Conservation (phyloP, 352 stramenopile species). For the Phytophthora sansomeana region DNA sequence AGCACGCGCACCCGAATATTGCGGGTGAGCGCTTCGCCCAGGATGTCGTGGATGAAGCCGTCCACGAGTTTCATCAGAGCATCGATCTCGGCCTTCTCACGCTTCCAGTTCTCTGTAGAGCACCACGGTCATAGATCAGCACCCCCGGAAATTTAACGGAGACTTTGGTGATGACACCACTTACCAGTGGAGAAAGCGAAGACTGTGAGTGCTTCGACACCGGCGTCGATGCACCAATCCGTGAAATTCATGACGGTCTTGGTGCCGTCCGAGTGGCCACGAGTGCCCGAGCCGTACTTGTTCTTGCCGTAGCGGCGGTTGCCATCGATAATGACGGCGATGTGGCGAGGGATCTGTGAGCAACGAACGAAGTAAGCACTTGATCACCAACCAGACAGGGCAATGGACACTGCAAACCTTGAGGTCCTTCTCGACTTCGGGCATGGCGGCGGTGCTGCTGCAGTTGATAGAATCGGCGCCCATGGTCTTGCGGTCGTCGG, state of each 20-base stretch:
- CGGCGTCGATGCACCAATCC: constrained; percentile 95
- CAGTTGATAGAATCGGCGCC: constrained; percentile 22
- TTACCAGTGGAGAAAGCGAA: constrained; percentile 95
- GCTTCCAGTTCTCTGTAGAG: constrained; percentile 94
- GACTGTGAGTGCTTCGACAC: constrained; percentile 92
- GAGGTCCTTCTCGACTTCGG: constrained; percentile 26
- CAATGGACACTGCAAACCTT: constrained; percentile 25
- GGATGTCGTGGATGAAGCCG: constrained; percentile 93
- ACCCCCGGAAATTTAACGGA: constrained; percentile 1
- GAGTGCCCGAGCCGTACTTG: constrained; percentile 77
- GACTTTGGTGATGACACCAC: constrained; percentile 4
- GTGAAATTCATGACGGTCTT: constrained; percentile 96
- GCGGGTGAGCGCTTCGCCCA: constrained; percentile 87
- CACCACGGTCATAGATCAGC: constrained; percentile 9
- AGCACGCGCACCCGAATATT: constrained; percentile 92
- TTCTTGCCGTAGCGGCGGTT: constrained; percentile 95
- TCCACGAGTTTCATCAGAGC: constrained; percentile 95
- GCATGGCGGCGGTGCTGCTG: constrained; percentile 12
- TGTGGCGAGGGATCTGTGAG: constrained; percentile 82
- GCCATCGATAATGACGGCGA: constrained; percentile 97
- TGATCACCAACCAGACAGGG: constrained; percentile 6
- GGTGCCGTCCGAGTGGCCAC: constrained; percentile 95
- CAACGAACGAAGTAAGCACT: constrained; percentile 18
- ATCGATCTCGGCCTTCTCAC: constrained; percentile 88
- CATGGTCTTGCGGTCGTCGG: constrained; percentile 26